Evolutionary conservation across 768 basidiomycete genomes (phyloP).

Genomic region (Hypholoma sublateritium): DNA sequence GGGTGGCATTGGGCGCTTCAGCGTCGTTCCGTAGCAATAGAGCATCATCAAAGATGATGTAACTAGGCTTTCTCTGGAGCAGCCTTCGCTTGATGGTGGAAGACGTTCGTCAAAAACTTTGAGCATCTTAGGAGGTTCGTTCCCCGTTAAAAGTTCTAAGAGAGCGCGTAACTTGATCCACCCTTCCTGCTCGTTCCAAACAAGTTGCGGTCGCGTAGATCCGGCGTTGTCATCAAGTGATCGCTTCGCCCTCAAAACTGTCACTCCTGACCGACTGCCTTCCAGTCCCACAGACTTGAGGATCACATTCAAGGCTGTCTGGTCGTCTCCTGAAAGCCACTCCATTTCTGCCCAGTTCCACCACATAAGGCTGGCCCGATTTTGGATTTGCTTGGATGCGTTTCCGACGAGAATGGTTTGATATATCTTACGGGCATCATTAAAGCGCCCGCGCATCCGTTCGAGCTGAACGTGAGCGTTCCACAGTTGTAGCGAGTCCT

Average conservation of each 20-base stretch:
- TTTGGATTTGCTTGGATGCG: slow-evolving; percentile 30
- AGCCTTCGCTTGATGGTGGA: slow-evolving; percentile 20
- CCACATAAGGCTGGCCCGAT: slow-evolving; percentile 54
- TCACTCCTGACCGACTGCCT: slow-evolving; percentile 47
- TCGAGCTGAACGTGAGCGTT: slow-evolving; percentile 77
- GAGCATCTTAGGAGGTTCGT: slow-evolving; percentile 38
- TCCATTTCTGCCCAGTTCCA: slow-evolving; percentile 88
- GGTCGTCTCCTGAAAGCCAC: slow-evolving; percentile 59
- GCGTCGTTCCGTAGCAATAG: slow-evolving; percentile 53
- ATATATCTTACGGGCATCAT: slow-evolving; percentile 80
- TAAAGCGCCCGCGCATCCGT: slow-evolving; percentile 56
- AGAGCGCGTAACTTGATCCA: slow-evolving; percentile 70
- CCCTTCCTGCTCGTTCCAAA: slow-evolving; percentile 59
- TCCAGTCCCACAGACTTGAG: slow-evolving; percentile 54
- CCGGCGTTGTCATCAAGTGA: slow-evolving; percentile 52
- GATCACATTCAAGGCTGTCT: slow-evolving; percentile 52
- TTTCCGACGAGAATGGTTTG: slow-evolving; percentile 59
- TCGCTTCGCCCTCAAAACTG: slow-evolving; percentile 63
- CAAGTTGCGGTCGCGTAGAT: slow-evolving; percentile 19
- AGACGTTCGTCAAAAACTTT: slow-evolving; percentile 40
- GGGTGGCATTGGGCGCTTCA: slow-evolving; percentile 61
- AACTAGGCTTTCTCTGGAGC: slow-evolving; percentile 53
- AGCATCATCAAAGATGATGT: slow-evolving; percentile 58
- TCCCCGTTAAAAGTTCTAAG: slow-evolving; percentile 57
- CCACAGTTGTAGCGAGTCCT: slow-evolving; percentile 67